phyloP scores from a whole-genome alignment of 768 basidiomycete genomes.

The Mycena venus region DNA sequence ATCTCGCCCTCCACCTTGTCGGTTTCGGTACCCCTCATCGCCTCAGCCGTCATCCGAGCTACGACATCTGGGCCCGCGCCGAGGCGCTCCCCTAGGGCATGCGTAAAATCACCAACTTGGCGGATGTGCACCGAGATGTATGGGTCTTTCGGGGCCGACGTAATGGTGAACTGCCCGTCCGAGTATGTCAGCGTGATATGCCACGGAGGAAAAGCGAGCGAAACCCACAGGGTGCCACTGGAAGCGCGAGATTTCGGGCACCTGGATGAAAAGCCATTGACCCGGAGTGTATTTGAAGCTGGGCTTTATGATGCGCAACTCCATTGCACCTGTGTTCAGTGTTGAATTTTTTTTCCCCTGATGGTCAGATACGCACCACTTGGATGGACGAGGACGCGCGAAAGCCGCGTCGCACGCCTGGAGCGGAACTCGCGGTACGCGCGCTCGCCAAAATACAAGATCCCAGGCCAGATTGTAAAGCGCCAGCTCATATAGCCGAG shows the following conservation, averaged over 20 bases:
- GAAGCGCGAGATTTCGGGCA: constrained; percentile 84
- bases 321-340: constrained; percentile 81
- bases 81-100: constrained; percentile 85
- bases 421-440: constrained; percentile 87
- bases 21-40: constrained; percentile 81
- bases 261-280: constrained; percentile 92
- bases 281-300: constrained; percentile 93
- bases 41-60: constrained; percentile 81
- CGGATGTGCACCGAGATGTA: constrained; percentile 94
- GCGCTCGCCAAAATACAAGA: constrained; percentile 91
- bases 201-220: neutral
- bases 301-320: constrained; percentile 91
- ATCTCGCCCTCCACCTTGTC: constrained; percentile 55
- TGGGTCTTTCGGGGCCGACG: constrained; percentile 93
- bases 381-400: constrained; percentile 90
- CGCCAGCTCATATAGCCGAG: constrained; percentile 93
- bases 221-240: constrained; percentile 93
- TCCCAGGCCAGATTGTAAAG: constrained; percentile 92
- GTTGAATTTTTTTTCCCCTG: neutral
- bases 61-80: constrained; percentile 85
- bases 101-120: constrained; percentile 92
- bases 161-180: constrained; percentile 84
- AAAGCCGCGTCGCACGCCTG: constrained; percentile 81
- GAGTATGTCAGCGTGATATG: neutral
- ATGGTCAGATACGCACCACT: constrained; percentile 62